Percentiles rank a stretch among this genome's conserved stretches.
Evolutionary conservation across 352 stramenopile species (phyloP).

Genomic region (Phytophthora megakarya): DNA sequence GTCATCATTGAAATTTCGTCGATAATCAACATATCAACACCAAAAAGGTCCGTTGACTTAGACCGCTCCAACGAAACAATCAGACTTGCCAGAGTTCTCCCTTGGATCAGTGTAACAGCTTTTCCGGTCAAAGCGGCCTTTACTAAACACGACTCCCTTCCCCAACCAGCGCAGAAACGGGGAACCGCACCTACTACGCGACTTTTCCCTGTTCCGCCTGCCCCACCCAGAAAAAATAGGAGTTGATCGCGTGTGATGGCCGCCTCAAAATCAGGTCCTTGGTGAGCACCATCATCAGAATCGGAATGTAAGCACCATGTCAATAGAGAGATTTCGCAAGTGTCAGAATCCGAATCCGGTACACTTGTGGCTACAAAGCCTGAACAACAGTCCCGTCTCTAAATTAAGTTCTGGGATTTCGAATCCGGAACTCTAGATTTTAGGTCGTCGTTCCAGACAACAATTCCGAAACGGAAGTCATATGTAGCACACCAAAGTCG

Average conservation of each 20-base stretch:
- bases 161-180: not conserved
- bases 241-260: not conserved
- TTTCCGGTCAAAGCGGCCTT: slow-evolving; percentile 13
- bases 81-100: slow-evolving; percentile 8
- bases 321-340: no score
- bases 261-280: not conserved
- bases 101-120: slow-evolving; percentile 1
- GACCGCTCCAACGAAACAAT: slow-evolving; percentile 7
- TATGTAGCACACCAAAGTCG: no score
- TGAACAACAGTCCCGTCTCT: no score
- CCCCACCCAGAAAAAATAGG: slow-evolving; percentile 1
- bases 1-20: slow-evolving; percentile 16
- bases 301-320: no score
- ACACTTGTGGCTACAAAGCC: no score
- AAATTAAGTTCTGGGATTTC: no score
- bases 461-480: no score
- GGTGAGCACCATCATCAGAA: no score
- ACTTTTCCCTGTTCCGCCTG: slow-evolving; percentile 1
- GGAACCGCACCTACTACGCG: not conserved
- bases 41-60: not conserved
- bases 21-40: slow-evolving; percentile 10
- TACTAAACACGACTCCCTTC: not conserved
- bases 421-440: no score
- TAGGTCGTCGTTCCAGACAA: no score
- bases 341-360: no score